Conservation (phyloP, 148 eudicot genomes). For the Rhododendron henanense region DNA sequence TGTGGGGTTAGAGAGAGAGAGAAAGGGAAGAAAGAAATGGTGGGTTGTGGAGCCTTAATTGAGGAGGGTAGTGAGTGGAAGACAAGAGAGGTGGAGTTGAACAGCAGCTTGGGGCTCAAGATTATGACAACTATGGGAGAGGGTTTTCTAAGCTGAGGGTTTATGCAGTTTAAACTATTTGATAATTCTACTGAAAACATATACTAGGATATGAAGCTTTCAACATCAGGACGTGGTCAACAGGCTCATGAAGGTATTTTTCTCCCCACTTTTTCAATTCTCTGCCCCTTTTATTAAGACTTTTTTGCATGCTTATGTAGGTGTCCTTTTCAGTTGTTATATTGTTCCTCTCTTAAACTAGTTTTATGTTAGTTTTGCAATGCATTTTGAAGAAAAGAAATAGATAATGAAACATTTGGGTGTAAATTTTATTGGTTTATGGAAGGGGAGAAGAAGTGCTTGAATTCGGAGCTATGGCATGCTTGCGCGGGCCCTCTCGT, state of each 20-base stretch:
- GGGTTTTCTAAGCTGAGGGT: conserved; percentile 9
- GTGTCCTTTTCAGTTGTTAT: neutral
- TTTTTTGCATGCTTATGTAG: neutral
- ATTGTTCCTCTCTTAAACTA: too few species aligned
- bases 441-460: conserved; percentile 72
- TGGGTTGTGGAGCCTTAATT: conserved; percentile 9
- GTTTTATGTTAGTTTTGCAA: neutral
- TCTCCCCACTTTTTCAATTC: neutral
- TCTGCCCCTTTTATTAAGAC: neutral
- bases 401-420: neutral
- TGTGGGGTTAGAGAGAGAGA: neutral
- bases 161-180: neutral
- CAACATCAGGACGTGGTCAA: conserved; percentile 56
- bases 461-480: conserved; percentile 97
- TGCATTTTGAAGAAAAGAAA: neutral
- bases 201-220: conserved; percentile 47
- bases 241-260: conserved; percentile 56
- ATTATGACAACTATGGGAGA: conserved; percentile 13
- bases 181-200: neutral
- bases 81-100: neutral
- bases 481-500: conserved; percentile 98
- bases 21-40: neutral
- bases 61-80: conserved; percentile 5
- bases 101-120: conserved; percentile 16
- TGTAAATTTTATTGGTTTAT: conserved; percentile 17